Evolutionary conservation across 176 grass and related monocot species (phyloP).

Genomic region (Tillandsia leiboldiana): DNA sequence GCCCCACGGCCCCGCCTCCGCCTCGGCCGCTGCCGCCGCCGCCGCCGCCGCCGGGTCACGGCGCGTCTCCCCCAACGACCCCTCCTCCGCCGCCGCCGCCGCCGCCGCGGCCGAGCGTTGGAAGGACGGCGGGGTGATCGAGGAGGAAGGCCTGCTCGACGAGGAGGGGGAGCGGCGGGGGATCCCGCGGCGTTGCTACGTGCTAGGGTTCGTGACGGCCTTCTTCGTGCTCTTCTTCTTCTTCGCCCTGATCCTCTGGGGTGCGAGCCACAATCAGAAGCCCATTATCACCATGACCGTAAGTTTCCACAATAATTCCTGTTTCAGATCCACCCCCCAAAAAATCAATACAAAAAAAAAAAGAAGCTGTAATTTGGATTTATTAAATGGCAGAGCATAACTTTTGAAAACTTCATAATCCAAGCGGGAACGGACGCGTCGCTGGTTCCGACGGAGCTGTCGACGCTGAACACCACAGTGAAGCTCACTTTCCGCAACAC

Average conservation of each 20-base stretch:
- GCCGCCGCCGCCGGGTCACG: slow-evolving; percentile 18
- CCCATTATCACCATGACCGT: slow-evolving; percentile 58
- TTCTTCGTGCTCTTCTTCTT: slow-evolving; percentile 83
- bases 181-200: slow-evolving; percentile 40
- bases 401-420: slow-evolving; percentile 66
- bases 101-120: slow-evolving; percentile 21
- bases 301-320: neutral
- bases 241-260: slow-evolving; percentile 91
- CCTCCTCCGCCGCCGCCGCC: neutral
- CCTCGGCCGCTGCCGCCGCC: neutral
- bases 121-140: slow-evolving; percentile 35
- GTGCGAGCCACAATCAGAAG: slow-evolving; percentile 58
- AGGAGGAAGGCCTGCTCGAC: slow-evolving; percentile 69
- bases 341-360: neutral
- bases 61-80: slow-evolving; percentile 10
- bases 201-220: slow-evolving; percentile 36
- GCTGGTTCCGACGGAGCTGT: slow-evolving; percentile 67
- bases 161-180: slow-evolving; percentile 25
- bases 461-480: slow-evolving; percentile 75
- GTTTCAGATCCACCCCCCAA: no score
- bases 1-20: neutral
- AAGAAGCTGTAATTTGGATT: neutral
- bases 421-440: slow-evolving; percentile 93
- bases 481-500: slow-evolving; percentile 63
- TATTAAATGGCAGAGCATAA: slow-evolving; percentile 49